Conservation (phyloP, 2,329 filamentous ascomycete genomes). For the Tricladium varicosporioides region DNA sequence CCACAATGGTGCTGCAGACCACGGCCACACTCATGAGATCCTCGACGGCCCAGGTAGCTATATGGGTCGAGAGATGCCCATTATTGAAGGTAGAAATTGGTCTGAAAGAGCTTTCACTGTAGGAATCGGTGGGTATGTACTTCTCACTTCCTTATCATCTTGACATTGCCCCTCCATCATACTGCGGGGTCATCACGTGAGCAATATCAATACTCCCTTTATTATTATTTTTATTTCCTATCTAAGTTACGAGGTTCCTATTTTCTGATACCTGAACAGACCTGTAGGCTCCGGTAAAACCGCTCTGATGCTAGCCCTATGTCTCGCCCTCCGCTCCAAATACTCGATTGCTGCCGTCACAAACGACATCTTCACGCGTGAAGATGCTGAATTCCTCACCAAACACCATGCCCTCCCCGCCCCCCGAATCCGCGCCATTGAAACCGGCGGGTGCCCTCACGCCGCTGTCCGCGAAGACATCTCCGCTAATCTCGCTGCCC, state of each 20-base stretch:
- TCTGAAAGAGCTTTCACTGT: slow-evolving; percentile 87
- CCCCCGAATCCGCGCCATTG: slow-evolving; percentile 86
- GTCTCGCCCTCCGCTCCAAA: slow-evolving; percentile 73
- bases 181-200: slow-evolving; percentile 20
- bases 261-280: slow-evolving; percentile 43
- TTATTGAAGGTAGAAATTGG: slow-evolving; percentile 86
- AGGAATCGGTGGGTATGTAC: slow-evolving; percentile 86
- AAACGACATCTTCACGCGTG: slow-evolving; percentile 98
- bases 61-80: slow-evolving; percentile 86
- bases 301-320: slow-evolving; percentile 92
- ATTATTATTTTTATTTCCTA: too few species aligned
- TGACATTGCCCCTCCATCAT: background rate
- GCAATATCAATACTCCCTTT: background rate
- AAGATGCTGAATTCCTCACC: slow-evolving; percentile 97
- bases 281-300: slow-evolving; percentile 98
- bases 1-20: slow-evolving; percentile 53
- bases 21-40: slow-evolving; percentile 95
- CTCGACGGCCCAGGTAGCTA: slow-evolving; percentile 91
- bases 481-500: slow-evolving; percentile 84
- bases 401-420: slow-evolving; percentile 80
- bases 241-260: too few species aligned
- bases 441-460: slow-evolving; percentile 96
- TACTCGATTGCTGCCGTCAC: slow-evolving; percentile 94
- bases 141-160: slow-evolving; percentile 1
- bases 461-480: slow-evolving; percentile 98